Conservation (phyloP, 306 rosid genomes). For the Trifolium dubium region DNA sequence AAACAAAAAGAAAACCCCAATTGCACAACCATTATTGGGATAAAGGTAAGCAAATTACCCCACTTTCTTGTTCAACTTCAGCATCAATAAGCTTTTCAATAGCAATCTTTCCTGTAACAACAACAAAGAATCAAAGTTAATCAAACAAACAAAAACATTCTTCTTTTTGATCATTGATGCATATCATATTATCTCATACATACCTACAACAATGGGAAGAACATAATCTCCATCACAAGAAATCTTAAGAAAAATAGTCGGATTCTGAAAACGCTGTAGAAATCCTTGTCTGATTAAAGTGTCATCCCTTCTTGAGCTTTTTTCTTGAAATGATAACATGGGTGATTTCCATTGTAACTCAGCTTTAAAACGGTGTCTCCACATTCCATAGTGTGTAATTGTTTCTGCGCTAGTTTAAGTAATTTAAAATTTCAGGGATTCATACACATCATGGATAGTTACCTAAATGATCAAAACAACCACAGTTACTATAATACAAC, state of each 20-base stretch:
- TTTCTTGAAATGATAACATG: constrained; percentile 45
- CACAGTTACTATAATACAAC: constrained; percentile 45
- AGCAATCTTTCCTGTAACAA: constrained; percentile 74
- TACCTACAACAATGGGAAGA: constrained; percentile 92
- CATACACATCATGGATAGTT: constrained; percentile 49
- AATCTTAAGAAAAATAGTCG: constrained; percentile 92
- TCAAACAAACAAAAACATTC: neutral
- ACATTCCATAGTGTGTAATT: constrained; percentile 68
- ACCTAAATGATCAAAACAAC: constrained; percentile 49
- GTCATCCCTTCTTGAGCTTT: constrained; percentile 38
- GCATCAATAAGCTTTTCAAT: constrained; percentile 71
- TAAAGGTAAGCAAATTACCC: constrained; percentile 51
- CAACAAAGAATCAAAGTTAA: constrained; percentile 32
- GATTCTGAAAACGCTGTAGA: constrained; percentile 74
- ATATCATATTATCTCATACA: neutral
- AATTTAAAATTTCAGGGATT: constrained; percentile 52
- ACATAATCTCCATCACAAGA: constrained; percentile 90
- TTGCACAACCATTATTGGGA: neutral
- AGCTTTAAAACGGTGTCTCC: constrained; percentile 63
- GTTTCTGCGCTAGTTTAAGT: constrained; percentile 81
- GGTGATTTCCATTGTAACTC: constrained; percentile 56
- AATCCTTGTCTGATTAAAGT: constrained; percentile 56
- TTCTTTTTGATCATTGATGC: neutral
- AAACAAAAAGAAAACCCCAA: neutral
- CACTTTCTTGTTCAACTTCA: constrained; percentile 59